A percentile compares a stretch with the other conserved stretches of the same genome.
phyloP scores from a whole-genome alignment of 805 yeast genomes.

The Tetrapisispora nanseiensis region DNA sequence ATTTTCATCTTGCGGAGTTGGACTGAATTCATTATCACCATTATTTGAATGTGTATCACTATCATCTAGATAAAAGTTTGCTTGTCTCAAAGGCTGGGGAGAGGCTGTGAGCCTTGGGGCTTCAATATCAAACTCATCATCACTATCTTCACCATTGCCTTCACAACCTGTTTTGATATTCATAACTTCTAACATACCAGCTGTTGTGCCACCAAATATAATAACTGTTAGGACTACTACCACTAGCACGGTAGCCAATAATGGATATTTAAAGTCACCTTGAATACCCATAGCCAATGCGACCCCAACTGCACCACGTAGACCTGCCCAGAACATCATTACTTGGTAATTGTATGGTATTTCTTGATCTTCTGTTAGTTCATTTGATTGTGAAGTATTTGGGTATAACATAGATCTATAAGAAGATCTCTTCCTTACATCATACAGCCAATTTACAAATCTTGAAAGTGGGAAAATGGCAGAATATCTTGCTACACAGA shows the following conservation, averaged over 20 bases:
- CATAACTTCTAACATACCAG: slow-evolving; percentile 91
- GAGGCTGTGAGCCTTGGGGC: slow-evolving; percentile 35
- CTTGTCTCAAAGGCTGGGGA: background rate
- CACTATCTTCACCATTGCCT: slow-evolving; percentile 65
- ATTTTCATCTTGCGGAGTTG: background rate
- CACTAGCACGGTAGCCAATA: slow-evolving; percentile 89
- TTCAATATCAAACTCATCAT: slow-evolving; percentile 93
- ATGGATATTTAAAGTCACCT: slow-evolving; percentile 82
- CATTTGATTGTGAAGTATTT: background rate
- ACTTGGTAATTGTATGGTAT: slow-evolving; percentile 92
- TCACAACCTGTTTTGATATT: slow-evolving; percentile 88
- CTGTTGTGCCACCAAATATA: slow-evolving; percentile 96
- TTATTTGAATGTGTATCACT: background rate
- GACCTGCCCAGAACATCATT: slow-evolving; percentile 99
- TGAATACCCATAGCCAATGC: slow-evolving; percentile 96
- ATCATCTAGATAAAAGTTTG: slow-evolving; percentile 14
- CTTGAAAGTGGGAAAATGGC: slow-evolving; percentile 92
- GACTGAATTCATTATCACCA: background rate
- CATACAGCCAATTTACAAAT: slow-evolving; percentile 68
- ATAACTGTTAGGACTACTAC: slow-evolving; percentile 95
- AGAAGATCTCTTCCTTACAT: slow-evolving; percentile 43
- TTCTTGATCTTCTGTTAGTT: slow-evolving; percentile 53
- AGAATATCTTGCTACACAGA: slow-evolving; percentile 93
- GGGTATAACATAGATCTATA: slow-evolving; percentile 27
- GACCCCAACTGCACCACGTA: slow-evolving; percentile 98